phyloP scores from a whole-genome alignment of 805 yeast species.

The Starmerella apis region DNA sequence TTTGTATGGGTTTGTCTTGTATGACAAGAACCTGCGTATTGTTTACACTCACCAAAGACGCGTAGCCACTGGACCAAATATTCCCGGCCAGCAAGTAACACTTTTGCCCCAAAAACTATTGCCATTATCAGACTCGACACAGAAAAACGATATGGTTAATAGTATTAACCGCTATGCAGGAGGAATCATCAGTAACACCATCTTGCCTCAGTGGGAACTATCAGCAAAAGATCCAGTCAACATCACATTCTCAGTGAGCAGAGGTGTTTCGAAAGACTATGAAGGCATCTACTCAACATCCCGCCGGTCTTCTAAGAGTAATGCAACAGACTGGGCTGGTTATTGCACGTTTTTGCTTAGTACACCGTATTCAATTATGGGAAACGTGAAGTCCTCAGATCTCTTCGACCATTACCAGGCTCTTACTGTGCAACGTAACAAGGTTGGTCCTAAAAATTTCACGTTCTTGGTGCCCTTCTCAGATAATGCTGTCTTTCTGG shows the following conservation, averaged over 20 bases:
- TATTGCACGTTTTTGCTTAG: slow-evolving; percentile 6
- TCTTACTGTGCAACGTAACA: background rate
- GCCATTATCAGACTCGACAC: slow-evolving; percentile 8
- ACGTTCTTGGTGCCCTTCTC: background rate
- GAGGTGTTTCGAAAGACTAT: background rate
- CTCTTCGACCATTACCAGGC: slow-evolving; percentile 1
- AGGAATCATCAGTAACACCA: slow-evolving; percentile 10
- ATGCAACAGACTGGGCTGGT: slow-evolving; percentile 1
- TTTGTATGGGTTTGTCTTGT: slow-evolving; percentile 9
- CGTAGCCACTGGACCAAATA: background rate
- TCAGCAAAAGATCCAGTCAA: background rate
- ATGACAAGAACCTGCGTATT: slow-evolving; percentile 7
- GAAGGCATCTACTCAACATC: background rate
- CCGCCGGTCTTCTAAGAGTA: background rate
- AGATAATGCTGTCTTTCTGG: background rate
- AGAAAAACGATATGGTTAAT: background rate
- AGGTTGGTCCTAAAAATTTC: background rate
- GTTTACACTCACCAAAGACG: slow-evolving; percentile 14
- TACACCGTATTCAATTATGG: background rate
- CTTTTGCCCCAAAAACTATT: slow-evolving; percentile 7
- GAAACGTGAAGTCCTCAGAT: background rate
- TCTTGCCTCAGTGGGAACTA: background rate
- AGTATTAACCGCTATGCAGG: background rate
- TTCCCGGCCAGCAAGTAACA: background rate
- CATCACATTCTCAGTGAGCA: slow-evolving; percentile 9